Conservation (phyloP, 2,329 filamentous ascomycete species). For the Aspergillus neoniger region DNA sequence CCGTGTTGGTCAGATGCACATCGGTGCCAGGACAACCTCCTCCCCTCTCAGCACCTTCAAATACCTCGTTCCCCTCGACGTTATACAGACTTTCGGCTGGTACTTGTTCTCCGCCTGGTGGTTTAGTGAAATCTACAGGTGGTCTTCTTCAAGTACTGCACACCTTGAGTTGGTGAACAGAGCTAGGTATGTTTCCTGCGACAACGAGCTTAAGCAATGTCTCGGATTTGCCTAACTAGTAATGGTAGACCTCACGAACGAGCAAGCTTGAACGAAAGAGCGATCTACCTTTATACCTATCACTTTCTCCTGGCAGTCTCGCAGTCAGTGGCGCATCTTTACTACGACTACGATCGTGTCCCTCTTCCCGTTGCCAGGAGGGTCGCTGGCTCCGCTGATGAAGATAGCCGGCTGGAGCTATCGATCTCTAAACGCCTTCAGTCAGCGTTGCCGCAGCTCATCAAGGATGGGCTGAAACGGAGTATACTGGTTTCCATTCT, state of each 20-base stretch:
- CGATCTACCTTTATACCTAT: constrained; percentile 75
- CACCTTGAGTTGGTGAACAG: constrained; percentile 74
- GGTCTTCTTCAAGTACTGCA: constrained; percentile 61
- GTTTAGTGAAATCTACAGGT: constrained; percentile 80
- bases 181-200: constrained; percentile 55
- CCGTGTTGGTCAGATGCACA: constrained; percentile 80
- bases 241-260: constrained; percentile 60
- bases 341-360: constrained; percentile 71
- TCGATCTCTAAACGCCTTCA: constrained; percentile 44
- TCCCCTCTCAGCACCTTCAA: constrained; percentile 67
- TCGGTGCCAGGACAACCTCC: constrained; percentile 69
- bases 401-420: constrained; percentile 39
- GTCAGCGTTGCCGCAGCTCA: constrained; percentile 29
- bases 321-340: constrained; percentile 72
- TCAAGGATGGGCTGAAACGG: constrained; percentile 37
- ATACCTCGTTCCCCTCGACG: constrained; percentile 59
- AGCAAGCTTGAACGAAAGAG: constrained; percentile 78
- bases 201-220: background rate
- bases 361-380: constrained; percentile 50
- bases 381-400: constrained; percentile 33
- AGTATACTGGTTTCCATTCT: constrained; percentile 46
- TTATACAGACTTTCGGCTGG: constrained; percentile 70
- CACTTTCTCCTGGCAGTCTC: constrained; percentile 67
- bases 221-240: constrained; percentile 6
- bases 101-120: constrained; percentile 77